Conservation (phyloP, 495 filamentous ascomycete genomes). For the Aspergillus baeticus region DNA sequence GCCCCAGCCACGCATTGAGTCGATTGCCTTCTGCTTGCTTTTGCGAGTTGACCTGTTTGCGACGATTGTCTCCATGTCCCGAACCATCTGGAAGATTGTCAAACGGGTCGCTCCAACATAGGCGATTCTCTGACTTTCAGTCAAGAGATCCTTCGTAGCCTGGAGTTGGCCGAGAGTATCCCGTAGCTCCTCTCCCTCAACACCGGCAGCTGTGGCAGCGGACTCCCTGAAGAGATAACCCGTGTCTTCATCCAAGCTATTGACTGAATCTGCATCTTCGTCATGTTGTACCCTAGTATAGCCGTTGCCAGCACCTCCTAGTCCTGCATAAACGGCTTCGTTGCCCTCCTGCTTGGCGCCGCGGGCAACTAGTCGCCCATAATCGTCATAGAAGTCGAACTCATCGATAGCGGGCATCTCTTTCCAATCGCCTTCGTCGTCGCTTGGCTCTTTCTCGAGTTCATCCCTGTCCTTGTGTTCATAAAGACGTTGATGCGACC, state of each 20-base stretch:
- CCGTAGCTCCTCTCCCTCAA: conserved; percentile 77
- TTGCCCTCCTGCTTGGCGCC: conserved; percentile 71
- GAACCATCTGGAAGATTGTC: conserved; percentile 72
- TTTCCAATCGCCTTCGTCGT: conserved; percentile 71
- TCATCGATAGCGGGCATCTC: conserved; percentile 89
- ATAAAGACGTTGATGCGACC: conserved; percentile 84
- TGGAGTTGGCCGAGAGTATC: conserved; percentile 89
- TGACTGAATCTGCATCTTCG: conserved; percentile 89
- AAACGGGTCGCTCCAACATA: conserved; percentile 89
- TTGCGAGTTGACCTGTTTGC: conserved; percentile 60
- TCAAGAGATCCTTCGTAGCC: conserved; percentile 92
- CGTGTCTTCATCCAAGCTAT: conserved; percentile 96
- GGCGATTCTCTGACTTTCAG: conserved; percentile 91
- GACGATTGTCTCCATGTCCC: conserved; percentile 59
- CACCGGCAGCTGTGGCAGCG: conserved; percentile 55
- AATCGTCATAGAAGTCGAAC: conserved; percentile 93
- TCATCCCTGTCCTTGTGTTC: conserved; percentile 48
- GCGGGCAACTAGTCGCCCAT: conserved; percentile 79
- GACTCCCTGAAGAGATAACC: conserved; percentile 85
- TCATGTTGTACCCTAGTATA: conserved; percentile 93
- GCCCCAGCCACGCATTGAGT: conserved; percentile 90
- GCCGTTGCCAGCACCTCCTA: conserved; percentile 88
- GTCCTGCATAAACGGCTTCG: conserved; percentile 65
- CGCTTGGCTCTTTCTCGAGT: conserved; percentile 40
- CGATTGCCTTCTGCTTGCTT: conserved; percentile 61